Base-by-base conservation (phyloP, 208 protist species). In the Vickermania spadyakhi region DNA sequence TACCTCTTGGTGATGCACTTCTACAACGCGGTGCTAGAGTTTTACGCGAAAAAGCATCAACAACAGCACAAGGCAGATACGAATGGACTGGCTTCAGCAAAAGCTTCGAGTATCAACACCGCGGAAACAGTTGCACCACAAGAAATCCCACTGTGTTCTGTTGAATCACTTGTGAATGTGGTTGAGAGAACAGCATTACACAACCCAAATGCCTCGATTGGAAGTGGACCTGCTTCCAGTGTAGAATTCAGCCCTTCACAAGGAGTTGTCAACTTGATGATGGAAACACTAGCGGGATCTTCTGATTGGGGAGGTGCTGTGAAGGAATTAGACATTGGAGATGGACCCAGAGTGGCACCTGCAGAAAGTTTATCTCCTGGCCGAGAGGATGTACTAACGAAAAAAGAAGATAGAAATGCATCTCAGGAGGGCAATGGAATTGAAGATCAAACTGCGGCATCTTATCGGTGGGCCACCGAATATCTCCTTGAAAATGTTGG, bases 1-100 rank as follows among this genome's bases (percentile, higher is more conserved):
- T 94, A 94, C 52, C 71, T 94, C 13, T 62, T 94, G 70, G 86
- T 91, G 11, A 59, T 66, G 2, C 86, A 94, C 69, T 91, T 89
- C 58, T 91, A 87, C 56, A 87, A 94, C 51, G 79, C 78, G 58
- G 59, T 50, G 11, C 2, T n/a, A 3, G 45, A 63, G 21, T n/a
- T 63, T 7, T 50, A n/a, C 22, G 45, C 49, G 26, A 31, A 21
- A 13, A 45, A 31, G 11, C 36, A 53, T 25, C 36, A 52, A 7
- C 53, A 57, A 29, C 56, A 45, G 30, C 56, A 31, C 56, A 23
- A 55, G 58, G n/a, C 36, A 11, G 58, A 54, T 21, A 45, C 30
- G 42, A 45, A 63, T n/a, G 52, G 13, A 13, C 42, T 41, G 4
- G 42, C 42, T 7, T 28, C 31, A 28, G 36, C 25, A 25, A 25